A percentile compares a stretch with the other conserved stretches of the same genome.
Conservation (phyloP, 345 rosid genomes). For the Populus alba region DNA sequence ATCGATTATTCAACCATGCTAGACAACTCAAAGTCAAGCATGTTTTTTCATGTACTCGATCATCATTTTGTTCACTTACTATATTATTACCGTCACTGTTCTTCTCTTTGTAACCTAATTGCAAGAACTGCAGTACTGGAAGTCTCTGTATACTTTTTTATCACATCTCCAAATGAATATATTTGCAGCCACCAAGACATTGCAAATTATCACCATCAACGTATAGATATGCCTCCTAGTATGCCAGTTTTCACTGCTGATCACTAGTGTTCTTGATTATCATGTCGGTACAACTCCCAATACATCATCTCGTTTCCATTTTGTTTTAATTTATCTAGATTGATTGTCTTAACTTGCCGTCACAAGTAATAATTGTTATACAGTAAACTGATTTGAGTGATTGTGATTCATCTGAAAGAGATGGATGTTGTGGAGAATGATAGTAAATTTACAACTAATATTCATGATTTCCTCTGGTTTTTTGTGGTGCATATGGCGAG, state of each 20-base stretch:
- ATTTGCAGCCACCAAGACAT: no score
- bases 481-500: no score
- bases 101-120: not conserved
- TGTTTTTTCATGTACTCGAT: not conserved
- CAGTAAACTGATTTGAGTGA: not conserved
- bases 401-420: not conserved
- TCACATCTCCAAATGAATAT: no score
- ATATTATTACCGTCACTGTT: not conserved
- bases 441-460: not conserved
- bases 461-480: not conserved
- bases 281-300: not conserved
- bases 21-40: not conserved
- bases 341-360: not conserved
- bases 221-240: no score
- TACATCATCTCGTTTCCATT: not conserved
- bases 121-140: not conserved
- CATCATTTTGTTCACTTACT: not conserved
- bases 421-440: not conserved
- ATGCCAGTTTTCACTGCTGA: not conserved
- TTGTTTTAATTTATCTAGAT: not conserved
- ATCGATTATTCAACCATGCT: not conserved
- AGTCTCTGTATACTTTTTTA: not conserved
- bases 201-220: no score
- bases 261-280: not conserved
- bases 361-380: not conserved